Evolutionary conservation across 768 basidiomycete genomes (phyloP).

Genomic region (Pisolithus albus): DNA sequence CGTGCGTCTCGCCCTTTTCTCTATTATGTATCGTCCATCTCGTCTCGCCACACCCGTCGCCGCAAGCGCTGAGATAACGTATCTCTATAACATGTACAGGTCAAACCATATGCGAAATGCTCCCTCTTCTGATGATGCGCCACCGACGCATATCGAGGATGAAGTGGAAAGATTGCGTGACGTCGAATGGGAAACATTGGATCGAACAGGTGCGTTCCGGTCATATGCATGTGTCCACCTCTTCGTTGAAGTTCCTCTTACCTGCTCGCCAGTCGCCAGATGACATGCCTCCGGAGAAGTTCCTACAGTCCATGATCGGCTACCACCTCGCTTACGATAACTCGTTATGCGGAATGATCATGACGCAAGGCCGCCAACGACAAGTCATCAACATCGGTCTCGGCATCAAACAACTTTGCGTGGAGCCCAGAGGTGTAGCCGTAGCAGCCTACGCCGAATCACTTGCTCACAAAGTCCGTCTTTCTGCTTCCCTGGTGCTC

Average conservation of each 20-base stretch:
- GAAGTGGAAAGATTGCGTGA: constrained; percentile 64
- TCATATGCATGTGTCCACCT: not conserved
- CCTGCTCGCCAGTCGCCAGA: constrained; percentile 39
- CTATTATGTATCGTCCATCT: not conserved
- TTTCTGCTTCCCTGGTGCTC: not conserved
- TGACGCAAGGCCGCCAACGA: constrained; percentile 70
- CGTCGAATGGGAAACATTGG: constrained; percentile 66
- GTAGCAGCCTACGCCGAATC: constrained; percentile 66
- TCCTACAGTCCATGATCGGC: constrained; percentile 69
- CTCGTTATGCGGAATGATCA: constrained; percentile 75
- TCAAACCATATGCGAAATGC: constrained; percentile 62
- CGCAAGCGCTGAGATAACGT: not conserved
- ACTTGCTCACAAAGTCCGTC: constrained; percentile 63
- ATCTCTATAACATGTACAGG: constrained; percentile 35
- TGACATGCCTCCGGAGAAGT: constrained; percentile 57
- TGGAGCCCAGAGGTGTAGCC: constrained; percentile 53
- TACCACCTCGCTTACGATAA: constrained; percentile 66
- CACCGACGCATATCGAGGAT: constrained; percentile 71
- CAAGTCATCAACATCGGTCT: constrained; percentile 79
- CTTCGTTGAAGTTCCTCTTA: not conserved
- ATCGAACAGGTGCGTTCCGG: constrained; percentile 58
- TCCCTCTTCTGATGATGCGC: constrained; percentile 81
- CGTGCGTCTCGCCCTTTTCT: constrained; percentile 40
- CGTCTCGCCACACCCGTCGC: not conserved
- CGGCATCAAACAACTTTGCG: constrained; percentile 62